A percentile compares a stretch with the other conserved stretches of the same genome.
Evolutionary conservation across 1,284 basidiomycete species (phyloP).

Genomic region (Neolentinus lepideus): DNA sequence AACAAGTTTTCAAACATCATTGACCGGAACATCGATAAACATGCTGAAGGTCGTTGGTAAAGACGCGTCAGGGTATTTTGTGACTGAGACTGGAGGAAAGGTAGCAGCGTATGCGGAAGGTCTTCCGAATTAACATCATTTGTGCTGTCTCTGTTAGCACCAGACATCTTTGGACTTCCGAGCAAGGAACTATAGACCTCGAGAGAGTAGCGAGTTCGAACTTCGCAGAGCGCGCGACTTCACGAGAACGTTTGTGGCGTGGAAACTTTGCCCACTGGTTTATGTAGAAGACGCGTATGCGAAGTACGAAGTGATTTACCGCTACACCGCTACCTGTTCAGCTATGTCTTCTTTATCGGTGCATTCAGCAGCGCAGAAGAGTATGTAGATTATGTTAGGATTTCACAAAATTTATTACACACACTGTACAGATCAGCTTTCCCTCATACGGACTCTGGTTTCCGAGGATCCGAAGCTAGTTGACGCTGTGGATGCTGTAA

Average conservation of each 20-base stretch:
- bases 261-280: neutral
- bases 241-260: neutral
- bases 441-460: constrained; percentile 65
- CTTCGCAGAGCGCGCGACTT: neutral
- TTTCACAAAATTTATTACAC: neutral
- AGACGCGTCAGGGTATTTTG: constrained; percentile 79
- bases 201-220: neutral
- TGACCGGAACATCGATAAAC: constrained; percentile 90
- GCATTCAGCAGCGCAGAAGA: constrained; percentile 62
- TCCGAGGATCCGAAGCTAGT: constrained; percentile 61
- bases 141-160: neutral
- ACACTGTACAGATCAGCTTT: constrained; percentile 56
- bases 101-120: constrained; percentile 55
- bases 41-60: constrained; percentile 87
- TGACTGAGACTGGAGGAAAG: constrained; percentile 84
- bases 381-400: constrained; percentile 26
- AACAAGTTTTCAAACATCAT: constrained; percentile 7
- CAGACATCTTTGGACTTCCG: neutral
- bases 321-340: neutral
- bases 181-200: neutral
- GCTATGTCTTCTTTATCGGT: constrained; percentile 24
- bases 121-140: constrained; percentile 9
- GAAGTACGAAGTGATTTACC: neutral
- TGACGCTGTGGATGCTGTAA: constrained; percentile 64
- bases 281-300: neutral